A percentile compares a stretch with the other conserved stretches of the same genome.
phyloP scores from a whole-genome alignment of 2,329 filamentous ascomycete genomes.

The Elsinoe necatrix region DNA sequence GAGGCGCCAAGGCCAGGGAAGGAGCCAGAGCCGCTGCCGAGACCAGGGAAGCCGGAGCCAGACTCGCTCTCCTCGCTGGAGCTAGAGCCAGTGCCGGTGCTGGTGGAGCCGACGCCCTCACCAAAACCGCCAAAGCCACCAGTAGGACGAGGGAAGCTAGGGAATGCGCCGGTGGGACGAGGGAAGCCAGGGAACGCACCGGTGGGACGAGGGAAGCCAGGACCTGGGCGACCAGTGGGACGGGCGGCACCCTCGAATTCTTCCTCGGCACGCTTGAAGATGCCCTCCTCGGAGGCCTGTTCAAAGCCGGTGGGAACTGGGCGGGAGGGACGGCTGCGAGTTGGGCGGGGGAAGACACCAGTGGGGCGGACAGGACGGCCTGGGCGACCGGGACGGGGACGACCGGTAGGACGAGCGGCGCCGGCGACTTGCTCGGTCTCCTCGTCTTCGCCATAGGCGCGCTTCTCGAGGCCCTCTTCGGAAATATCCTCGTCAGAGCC shows the following conservation, averaged over 20 bases:
- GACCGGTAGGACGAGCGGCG: background rate
- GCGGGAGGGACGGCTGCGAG: background rate
- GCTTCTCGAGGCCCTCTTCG: background rate
- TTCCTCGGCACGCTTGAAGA: background rate
- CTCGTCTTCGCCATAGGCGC: background rate
- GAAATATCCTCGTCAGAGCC: background rate
- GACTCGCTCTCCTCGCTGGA: background rate
- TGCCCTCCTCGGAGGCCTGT: background rate
- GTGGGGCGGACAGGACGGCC: background rate
- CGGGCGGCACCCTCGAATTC: background rate
- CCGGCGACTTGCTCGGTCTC: background rate
- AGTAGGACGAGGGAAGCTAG: conserved; percentile 5
- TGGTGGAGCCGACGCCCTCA: background rate
- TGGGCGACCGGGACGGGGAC: background rate
- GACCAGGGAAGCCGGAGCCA: background rate
- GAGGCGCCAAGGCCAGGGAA: background rate
- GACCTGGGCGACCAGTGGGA: conserved; percentile 8
- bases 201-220: background rate
- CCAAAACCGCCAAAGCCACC: background rate
- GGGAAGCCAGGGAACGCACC: background rate
- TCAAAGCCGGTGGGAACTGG: background rate
- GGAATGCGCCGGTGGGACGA: background rate
- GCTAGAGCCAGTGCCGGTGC: background rate
- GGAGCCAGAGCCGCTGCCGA: background rate
- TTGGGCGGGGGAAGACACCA: background rate